phyloP scores from a whole-genome alignment of 179 eudicot species.

The Spergularia azorica region DNA sequence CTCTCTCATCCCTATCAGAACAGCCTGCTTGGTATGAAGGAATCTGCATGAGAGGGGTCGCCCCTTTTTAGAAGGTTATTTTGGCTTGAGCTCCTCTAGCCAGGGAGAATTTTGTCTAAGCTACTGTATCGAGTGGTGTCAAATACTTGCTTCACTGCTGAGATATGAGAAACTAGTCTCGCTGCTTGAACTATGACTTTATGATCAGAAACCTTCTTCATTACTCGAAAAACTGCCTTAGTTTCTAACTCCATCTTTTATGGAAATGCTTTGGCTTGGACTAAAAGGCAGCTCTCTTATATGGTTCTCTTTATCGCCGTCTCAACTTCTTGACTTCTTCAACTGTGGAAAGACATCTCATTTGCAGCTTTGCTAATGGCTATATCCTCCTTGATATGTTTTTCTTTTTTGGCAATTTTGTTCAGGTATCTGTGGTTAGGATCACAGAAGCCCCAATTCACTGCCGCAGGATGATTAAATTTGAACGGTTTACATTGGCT shows the following conservation, averaged over 20 bases:
- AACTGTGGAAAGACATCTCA: not conserved
- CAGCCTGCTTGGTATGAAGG: too few species aligned
- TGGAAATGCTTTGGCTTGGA: not conserved
- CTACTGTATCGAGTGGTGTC: too few species aligned
- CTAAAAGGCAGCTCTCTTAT: not conserved
- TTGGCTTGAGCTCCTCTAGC: too few species aligned
- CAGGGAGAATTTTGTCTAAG: too few species aligned
- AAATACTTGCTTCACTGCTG: too few species aligned
- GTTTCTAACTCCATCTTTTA: too few species aligned
- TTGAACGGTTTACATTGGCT: not conserved
- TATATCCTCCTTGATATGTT: not conserved
- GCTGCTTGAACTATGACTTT: not conserved
- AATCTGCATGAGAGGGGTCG: too few species aligned
- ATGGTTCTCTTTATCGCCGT: not conserved
- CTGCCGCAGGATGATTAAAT: not conserved
- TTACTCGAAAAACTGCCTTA: not conserved
- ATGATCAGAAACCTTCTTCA: not conserved
- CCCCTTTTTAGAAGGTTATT: too few species aligned
- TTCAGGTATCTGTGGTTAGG: conserved; percentile 30
- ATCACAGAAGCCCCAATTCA: conserved; percentile 7
- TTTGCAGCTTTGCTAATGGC: not conserved
- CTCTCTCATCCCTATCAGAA: too few species aligned
- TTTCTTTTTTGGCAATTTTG: not conserved
- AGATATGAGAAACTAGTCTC: too few species aligned
- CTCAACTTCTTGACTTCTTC: not conserved